Evolutionary conservation across 2,329 filamentous ascomycete genomes (phyloP).

Genomic region (Alternaria hordeiaustralica): DNA sequence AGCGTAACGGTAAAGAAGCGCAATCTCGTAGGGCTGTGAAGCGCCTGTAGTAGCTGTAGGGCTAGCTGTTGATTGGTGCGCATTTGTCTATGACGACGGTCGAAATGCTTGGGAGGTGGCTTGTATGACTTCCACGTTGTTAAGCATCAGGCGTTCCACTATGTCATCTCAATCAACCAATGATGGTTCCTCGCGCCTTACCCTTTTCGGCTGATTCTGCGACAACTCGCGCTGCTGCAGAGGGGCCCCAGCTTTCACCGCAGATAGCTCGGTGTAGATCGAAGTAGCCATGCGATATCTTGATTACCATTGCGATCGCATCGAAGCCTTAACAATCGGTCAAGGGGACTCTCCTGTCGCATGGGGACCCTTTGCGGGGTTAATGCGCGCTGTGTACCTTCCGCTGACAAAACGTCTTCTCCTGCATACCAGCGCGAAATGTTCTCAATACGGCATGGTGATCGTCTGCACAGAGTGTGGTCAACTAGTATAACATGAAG

Average conservation of each 20-base stretch:
- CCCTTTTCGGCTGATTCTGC: conserved; percentile 13
- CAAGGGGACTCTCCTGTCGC: not conserved
- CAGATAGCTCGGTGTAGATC: not conserved
- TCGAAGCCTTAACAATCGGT: not conserved
- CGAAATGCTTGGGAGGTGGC: not conserved
- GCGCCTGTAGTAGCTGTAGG: not conserved
- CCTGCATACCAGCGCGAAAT: conserved; percentile 1
- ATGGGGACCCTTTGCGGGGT: not conserved
- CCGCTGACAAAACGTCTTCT: not conserved
- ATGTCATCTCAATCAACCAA: not conserved
- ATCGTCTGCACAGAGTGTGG: not conserved
- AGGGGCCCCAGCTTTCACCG: not conserved
- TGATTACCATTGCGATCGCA: not conserved
- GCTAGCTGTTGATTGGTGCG: conserved; percentile 4
- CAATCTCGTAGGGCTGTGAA: not conserved
- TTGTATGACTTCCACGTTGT: not conserved
- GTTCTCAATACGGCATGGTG: not conserved
- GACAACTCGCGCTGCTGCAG: not conserved
- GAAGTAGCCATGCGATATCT: not conserved
- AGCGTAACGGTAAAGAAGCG: not conserved
- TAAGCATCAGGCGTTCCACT: not conserved
- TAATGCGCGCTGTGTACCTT: not conserved
- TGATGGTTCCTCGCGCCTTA: not conserved
- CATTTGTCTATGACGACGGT: conserved; percentile 9
- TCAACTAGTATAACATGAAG: not conserved